Evolutionary conservation across 768 basidiomycete genomes (phyloP).

Genomic region (Rhodotorula toruloides): DNA sequence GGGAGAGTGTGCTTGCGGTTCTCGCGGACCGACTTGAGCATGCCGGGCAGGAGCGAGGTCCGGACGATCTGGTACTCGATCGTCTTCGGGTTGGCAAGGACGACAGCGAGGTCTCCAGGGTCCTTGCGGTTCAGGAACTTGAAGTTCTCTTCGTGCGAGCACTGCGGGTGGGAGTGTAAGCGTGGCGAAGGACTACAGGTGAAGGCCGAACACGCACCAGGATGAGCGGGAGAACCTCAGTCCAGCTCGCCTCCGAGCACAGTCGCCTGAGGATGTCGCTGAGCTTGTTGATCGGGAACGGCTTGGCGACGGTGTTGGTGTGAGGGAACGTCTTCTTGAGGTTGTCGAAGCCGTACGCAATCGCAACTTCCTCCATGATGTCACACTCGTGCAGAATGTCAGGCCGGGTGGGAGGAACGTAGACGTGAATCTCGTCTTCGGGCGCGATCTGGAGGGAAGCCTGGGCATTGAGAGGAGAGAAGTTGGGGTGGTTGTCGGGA

Average conservation of each 20-base stretch:
- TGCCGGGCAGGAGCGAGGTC: conserved; percentile 88
- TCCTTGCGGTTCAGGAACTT: conserved; percentile 82
- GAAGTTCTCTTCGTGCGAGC: conserved; percentile 98
- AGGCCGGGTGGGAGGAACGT: conserved; percentile 88
- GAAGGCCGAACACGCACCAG: conserved; percentile 57
- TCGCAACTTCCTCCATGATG: conserved; percentile 94
- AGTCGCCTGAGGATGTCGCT: conserved; percentile 81
- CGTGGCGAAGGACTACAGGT: neutral
- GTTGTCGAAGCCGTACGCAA: conserved; percentile 97
- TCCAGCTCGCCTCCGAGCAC: conserved; percentile 93
- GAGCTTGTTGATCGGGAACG: conserved; percentile 79
- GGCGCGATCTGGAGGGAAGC: conserved; percentile 19
- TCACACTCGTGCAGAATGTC: conserved; percentile 98
- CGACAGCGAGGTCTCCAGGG: conserved; percentile 72
- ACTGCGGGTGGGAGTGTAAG: conserved; percentile 53
- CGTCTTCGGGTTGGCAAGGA: conserved; percentile 94
- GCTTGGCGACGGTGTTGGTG: conserved; percentile 91
- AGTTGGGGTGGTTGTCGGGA: conserved; percentile 52
- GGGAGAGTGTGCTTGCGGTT: conserved; percentile 90
- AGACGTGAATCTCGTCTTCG: conserved; percentile 65
- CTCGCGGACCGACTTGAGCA: conserved; percentile 94
- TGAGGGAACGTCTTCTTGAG: conserved; percentile 83
- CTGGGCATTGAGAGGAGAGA: conserved; percentile 27
- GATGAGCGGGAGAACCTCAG: conserved; percentile 89
- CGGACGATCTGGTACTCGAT: conserved; percentile 97